A percentile compares a stretch with the other conserved stretches of the same genome.
phyloP scores from a whole-genome alignment of 2,329 filamentous ascomycete genomes.

The Aspergillus ochraceus region DNA sequence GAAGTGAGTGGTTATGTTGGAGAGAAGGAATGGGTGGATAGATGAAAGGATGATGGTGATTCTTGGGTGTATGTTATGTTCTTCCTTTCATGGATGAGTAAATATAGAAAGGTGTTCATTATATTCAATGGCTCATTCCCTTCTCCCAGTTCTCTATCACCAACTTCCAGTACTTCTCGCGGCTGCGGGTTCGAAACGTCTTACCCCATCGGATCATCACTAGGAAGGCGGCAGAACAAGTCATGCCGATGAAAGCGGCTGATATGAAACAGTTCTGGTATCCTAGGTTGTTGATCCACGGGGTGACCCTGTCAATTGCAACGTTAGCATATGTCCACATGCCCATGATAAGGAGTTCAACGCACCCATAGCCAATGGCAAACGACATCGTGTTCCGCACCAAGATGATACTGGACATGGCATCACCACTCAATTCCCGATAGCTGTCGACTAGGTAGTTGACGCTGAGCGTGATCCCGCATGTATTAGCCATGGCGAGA shows the following conservation, averaged over 20 bases:
- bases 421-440: slow-evolving; percentile 41
- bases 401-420: slow-evolving; percentile 45
- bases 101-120: neutral
- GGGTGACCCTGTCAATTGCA: slow-evolving; percentile 40
- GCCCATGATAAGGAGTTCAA: neutral
- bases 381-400: slow-evolving; percentile 52
- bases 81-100: no score
- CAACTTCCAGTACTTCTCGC: slow-evolving; percentile 39
- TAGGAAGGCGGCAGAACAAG: slow-evolving; percentile 38
- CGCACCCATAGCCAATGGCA: slow-evolving; percentile 45
- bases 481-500: slow-evolving; percentile 41
- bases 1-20: slow-evolving; percentile 12
- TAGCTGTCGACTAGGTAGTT: slow-evolving; percentile 46
- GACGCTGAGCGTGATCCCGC: slow-evolving; percentile 39
- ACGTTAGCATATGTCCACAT: neutral
- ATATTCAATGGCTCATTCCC: slow-evolving; percentile 33
- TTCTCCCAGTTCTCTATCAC: slow-evolving; percentile 35
- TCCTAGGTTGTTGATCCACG: slow-evolving; percentile 46
- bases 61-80: no score
- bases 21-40: neutral
- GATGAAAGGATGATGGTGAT: no score
- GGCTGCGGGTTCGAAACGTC: slow-evolving; percentile 32
- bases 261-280: slow-evolving; percentile 49
- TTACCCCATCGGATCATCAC: slow-evolving; percentile 44
- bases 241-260: slow-evolving; percentile 39